Evolutionary conservation across 139 green algal species (phyloP), one percentile per base, ranked within the genome.

Genomic region (Deuterostichococcus epilithicus): DNA sequence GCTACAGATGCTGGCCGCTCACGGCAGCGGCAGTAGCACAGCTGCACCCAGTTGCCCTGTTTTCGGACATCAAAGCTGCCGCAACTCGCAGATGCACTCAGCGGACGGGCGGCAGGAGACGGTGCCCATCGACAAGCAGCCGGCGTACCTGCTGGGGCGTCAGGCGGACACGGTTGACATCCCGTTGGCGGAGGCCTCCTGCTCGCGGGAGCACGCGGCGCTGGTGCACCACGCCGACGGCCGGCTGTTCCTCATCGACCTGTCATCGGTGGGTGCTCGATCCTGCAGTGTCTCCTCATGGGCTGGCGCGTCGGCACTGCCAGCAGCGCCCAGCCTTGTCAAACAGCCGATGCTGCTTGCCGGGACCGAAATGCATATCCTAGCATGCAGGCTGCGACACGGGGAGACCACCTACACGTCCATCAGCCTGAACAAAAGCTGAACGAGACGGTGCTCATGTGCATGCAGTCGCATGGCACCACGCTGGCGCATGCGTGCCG

Each of bases 221-320:
- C 60, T 94, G 0, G 89, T 93, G n/a, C 88, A 92, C 67, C 89
- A 93, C 66, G 36, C 79, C 2, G 89, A 94, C 79, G 89, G 87
- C 1, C 83, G 90, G 4, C 37, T 91, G 18, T 94, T 88, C 63
- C 32, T 94, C 36, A 94, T 94, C 5, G 90, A 94, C 74, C 70
- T 94, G 39, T 65, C 82, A 10, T 87, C 85, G 67, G 81, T 86
- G 72, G 66, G 81, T 37, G 30, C 13, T 20, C 38, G 45, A 13
- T 60, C n/a, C n/a, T n/a, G n/a, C n/a, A n/a, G n/a, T n/a, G n/a
- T n/a, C n/a, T n/a, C n/a, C n/a, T n/a, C n/a, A n/a, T n/a, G n/a
- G n/a, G n/a, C n/a, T n/a, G n/a, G n/a, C n/a, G n/a, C n/a, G n/a
- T n/a, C n/a, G n/a, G n/a, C n/a, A n/a, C n/a, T n/a, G n/a, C n/a